Percentiles rank a stretch among this genome's conserved stretches.
phyloP scores from a whole-genome alignment of 1,284 basidiomycete genomes.

The Apiotrichum sp. region DNA sequence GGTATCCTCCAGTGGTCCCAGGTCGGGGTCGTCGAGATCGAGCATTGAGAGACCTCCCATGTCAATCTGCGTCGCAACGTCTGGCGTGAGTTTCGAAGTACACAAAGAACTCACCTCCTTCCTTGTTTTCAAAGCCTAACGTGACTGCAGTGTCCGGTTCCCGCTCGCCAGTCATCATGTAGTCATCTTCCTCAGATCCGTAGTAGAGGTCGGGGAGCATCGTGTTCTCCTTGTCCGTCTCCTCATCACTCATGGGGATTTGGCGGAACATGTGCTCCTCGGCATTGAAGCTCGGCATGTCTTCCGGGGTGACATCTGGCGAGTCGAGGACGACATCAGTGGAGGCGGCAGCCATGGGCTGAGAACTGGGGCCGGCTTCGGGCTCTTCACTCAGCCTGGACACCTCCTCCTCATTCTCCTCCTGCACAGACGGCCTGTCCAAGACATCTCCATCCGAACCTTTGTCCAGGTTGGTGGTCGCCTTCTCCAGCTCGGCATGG shows the following conservation, averaged over 20 bases:
- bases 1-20: slow-evolving; percentile 10
- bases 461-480: not conserved
- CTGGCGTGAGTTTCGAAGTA: slow-evolving; percentile 4
- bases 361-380: slow-evolving; percentile 4
- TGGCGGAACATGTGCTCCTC: not conserved
- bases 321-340: not conserved
- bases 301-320: not conserved
- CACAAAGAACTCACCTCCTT: slow-evolving; percentile 8
- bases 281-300: not conserved
- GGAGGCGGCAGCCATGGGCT: not conserved
- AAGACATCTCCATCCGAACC: slow-evolving; percentile 19
- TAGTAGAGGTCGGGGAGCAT: slow-evolving; percentile 10
- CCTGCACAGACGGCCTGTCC: slow-evolving; percentile 6
- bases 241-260: slow-evolving; percentile 11
- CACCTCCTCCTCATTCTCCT: slow-evolving; percentile 5
- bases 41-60: slow-evolving; percentile 33
- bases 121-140: slow-evolving; percentile 8
- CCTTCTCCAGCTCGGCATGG: slow-evolving; percentile 8
- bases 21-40: slow-evolving; percentile 38
- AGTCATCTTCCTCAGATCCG: slow-evolving; percentile 7
- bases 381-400: not conserved
- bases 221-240: slow-evolving; percentile 41
- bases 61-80: slow-evolving; percentile 21
- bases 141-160: slow-evolving; percentile 5
- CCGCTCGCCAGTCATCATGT: not conserved